A percentile compares a stretch with the other conserved stretches of the same genome.
Evolutionary conservation across 1,284 basidiomycete genomes (phyloP).

Genomic region (Lentinula novae-zelandiae): DNA sequence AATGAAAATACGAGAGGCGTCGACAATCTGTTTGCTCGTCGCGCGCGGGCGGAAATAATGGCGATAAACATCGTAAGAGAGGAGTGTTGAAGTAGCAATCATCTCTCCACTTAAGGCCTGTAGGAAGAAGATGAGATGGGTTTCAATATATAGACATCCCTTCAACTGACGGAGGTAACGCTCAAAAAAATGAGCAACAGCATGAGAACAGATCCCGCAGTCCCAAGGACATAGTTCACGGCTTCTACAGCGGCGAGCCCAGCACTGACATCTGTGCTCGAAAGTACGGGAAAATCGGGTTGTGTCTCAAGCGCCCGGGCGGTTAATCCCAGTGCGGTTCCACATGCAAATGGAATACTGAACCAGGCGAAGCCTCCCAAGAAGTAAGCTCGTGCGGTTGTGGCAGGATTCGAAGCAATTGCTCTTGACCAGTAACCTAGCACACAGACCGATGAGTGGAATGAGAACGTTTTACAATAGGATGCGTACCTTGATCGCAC

Average conservation of each 20-base stretch:
- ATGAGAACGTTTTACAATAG: slow-evolving; percentile 29
- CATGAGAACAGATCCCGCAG: slow-evolving; percentile 21
- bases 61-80: slow-evolving; percentile 35
- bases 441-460: slow-evolving; percentile 13
- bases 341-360: slow-evolving; percentile 22
- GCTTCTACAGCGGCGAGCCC: slow-evolving; percentile 26
- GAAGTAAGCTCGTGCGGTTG: slow-evolving; percentile 25
- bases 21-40: slow-evolving; percentile 23
- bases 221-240: slow-evolving; percentile 21
- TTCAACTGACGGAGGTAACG: slow-evolving; percentile 27
- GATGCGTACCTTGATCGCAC: slow-evolving; percentile 22
- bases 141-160: no score
- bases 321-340: slow-evolving; percentile 20
- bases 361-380: slow-evolving; percentile 28
- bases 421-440: slow-evolving; percentile 26
- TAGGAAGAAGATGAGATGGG: not conserved
- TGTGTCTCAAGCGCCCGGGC: slow-evolving; percentile 16
- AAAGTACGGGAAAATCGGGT: slow-evolving; percentile 17
- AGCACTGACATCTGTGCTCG: slow-evolving; percentile 20
- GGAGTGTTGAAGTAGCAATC: slow-evolving; percentile 34
- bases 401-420: slow-evolving; percentile 23
- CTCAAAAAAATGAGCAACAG: slow-evolving; percentile 27
- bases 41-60: slow-evolving; percentile 24
- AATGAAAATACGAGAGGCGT: slow-evolving; percentile 30
- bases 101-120: slow-evolving; percentile 35